Evolutionary conservation across 139 green algal genomes (phyloP), one percentile per base, ranked within the genome.

Genomic region (Monoraphidium neglectum): DNA sequence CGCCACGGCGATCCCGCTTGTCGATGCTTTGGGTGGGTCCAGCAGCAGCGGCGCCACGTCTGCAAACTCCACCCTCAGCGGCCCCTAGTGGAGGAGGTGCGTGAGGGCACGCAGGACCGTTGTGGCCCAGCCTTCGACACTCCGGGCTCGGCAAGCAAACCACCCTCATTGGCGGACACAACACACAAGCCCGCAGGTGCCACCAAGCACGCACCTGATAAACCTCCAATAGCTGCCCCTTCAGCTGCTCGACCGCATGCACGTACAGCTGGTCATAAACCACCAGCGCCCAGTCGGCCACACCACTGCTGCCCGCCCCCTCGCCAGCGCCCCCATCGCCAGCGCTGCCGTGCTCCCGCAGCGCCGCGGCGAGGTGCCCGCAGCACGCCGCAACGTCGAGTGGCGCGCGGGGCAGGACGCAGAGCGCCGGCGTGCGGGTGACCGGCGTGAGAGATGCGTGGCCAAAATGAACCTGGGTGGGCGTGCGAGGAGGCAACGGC

Each of bases 391-490:
- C 23, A 1, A 79, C 79, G 68, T 83, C 47, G 2, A 85, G 49
- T 1, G 57, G 37, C 2, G 35, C 12, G 61, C 77, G 72, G 1
- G 89, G 90, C 65, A 98, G 93, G 1, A 98, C 93, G 77, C 94
- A 96, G 64, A 88, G 87, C 8, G 92, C 88, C 30, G 92, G 95
- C 43, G 94, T 46, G 2, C 81, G 77, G 2, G 79, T 89, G 16
- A 94, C 81, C 12, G 83, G 71, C 15, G 80, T 87, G 30, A 99
- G 74, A 2, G 94, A 98, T 36, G 95, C 90, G 12, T 76, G 81
- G 33, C 95, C 95, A 78, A 96, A 99, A 72, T 99, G 95, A 1
- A 98, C 56, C 91, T 95, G 85, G 24, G 30, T n/a, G n/a, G n/a
- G n/a, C n/a, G n/a, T n/a, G n/a, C n/a, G n/a, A n/a, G 43, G 8